Percentiles rank a stretch among this genome's conserved stretches.
phyloP scores from a whole-genome alignment of 306 rosid species.

The Prunus armeniaca region DNA sequence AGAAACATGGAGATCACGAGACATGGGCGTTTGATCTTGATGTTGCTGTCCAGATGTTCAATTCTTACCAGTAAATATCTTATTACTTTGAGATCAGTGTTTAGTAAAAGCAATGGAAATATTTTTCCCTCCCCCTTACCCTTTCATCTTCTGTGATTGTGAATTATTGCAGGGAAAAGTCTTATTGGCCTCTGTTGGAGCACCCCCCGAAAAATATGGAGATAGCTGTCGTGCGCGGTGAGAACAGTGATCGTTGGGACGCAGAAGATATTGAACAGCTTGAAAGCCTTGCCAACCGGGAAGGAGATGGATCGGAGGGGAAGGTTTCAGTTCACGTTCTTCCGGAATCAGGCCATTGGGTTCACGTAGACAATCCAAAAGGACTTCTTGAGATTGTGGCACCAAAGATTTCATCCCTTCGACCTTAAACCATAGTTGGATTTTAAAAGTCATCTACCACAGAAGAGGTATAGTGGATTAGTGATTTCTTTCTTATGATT shows the following conservation, averaged over 20 bases:
- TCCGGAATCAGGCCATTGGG: conserved; percentile 93
- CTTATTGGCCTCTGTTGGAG: conserved; percentile 75
- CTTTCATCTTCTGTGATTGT: background rate
- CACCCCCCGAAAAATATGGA: conserved; percentile 76
- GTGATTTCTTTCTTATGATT: too few relatives aligned
- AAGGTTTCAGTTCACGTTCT: conserved; percentile 52
- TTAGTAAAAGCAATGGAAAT: background rate
- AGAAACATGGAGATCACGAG: conserved; percentile 74
- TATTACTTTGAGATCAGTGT: background rate
- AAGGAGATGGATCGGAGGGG: conserved; percentile 47
- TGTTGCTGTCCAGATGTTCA: conserved; percentile 77
- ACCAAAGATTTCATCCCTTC: conserved; percentile 62
- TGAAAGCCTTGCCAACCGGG: conserved; percentile 42
- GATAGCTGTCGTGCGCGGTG: conserved; percentile 69
- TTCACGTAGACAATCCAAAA: conserved; percentile 87
- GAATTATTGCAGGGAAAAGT: conserved; percentile 49
- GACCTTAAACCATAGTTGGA: conserved; percentile 11
- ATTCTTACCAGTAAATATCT: conserved; percentile 65
- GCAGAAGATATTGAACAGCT: conserved; percentile 45
- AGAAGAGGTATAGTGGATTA: background rate
- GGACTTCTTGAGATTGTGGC: conserved; percentile 81
- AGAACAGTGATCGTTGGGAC: conserved; percentile 85
- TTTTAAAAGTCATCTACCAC: conserved; percentile 1
- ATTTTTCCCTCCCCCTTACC: background rate
- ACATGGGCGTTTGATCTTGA: conserved; percentile 84